A percentile compares a stretch with the other conserved stretches of the same genome.
phyloP scores from a whole-genome alignment of 257 asterid species.

The Solanum sejunctum region DNA sequence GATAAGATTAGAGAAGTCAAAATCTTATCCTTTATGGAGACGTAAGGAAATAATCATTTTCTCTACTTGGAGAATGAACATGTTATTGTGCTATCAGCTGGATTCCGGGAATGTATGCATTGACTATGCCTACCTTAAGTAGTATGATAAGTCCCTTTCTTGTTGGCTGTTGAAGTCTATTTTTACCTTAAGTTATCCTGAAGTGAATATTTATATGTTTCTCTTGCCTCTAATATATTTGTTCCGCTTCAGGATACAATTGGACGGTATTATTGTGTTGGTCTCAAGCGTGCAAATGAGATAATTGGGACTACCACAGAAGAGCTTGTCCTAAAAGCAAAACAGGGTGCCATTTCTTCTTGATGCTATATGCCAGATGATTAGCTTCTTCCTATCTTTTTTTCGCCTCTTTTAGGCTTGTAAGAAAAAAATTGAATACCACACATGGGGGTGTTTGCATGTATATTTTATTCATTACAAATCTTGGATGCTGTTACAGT shows the following conservation, averaged over 20 bases:
- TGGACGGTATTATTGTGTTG: slow-evolving; percentile 75
- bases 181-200: neutral
- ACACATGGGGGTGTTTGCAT: neutral
- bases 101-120: neutral
- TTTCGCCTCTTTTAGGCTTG: neutral
- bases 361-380: slow-evolving; percentile 12
- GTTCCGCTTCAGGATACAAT: slow-evolving; percentile 45
- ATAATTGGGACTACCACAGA: slow-evolving; percentile 93
- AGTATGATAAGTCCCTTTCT: neutral
- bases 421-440: neutral
- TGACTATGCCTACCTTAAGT: neutral
- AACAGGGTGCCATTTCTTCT: slow-evolving; percentile 31
- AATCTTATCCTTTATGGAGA: neutral
- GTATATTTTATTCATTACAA: neutral
- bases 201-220: neutral
- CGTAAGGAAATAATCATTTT: neutral
- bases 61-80: neutral
- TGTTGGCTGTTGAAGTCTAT: neutral
- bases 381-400: neutral
- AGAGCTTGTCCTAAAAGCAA: slow-evolving; percentile 87
- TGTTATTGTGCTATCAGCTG: neutral
- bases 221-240: neutral
- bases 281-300: slow-evolving; percentile 92
- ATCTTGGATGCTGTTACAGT: neutral
- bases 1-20: neutral